Conservation (phyloP, 768 basidiomycete species). For the Psilocybe cubensis region DNA sequence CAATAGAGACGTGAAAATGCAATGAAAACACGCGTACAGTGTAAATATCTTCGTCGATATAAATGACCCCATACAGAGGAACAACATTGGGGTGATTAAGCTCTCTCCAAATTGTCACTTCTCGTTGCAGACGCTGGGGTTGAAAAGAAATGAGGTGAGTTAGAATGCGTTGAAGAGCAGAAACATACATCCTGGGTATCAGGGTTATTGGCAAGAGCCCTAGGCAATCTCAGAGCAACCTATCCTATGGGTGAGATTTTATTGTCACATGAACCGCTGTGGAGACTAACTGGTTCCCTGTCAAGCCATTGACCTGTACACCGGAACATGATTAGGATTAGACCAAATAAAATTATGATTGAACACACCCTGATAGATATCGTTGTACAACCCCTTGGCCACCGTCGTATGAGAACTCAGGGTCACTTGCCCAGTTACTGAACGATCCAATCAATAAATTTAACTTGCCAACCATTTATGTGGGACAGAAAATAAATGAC, state of each 20-base stretch:
- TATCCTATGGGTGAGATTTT: slow-evolving; percentile 14
- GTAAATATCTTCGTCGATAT: slow-evolving; percentile 35
- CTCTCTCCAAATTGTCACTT: slow-evolving; percentile 45
- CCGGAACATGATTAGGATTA: background rate
- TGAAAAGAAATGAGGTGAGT: background rate
- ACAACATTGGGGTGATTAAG: slow-evolving; percentile 44
- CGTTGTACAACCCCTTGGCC: slow-evolving; percentile 40
- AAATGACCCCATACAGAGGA: slow-evolving; percentile 40
- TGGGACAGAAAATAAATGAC: slow-evolving; percentile 11
- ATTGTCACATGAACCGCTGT: background rate
- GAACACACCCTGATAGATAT: slow-evolving; percentile 40
- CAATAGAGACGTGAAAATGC: background rate
- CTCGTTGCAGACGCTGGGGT: slow-evolving; percentile 43
- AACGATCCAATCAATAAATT: slow-evolving; percentile 4
- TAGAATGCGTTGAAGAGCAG: background rate
- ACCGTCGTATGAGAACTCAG: slow-evolving; percentile 31
- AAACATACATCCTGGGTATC: slow-evolving; percentile 37
- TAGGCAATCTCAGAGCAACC: slow-evolving; percentile 44
- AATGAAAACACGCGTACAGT: slow-evolving; percentile 31
- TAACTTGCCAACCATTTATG: background rate
- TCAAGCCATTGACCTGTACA: slow-evolving; percentile 45
- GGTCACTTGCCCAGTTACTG: slow-evolving; percentile 47
- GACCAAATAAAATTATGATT: background rate
- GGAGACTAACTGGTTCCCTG: slow-evolving; percentile 32
- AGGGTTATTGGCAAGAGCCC: slow-evolving; percentile 35